Evolutionary conservation across 164 flowering plant species (phyloP).

Genomic region (Dillenia turbinata): DNA sequence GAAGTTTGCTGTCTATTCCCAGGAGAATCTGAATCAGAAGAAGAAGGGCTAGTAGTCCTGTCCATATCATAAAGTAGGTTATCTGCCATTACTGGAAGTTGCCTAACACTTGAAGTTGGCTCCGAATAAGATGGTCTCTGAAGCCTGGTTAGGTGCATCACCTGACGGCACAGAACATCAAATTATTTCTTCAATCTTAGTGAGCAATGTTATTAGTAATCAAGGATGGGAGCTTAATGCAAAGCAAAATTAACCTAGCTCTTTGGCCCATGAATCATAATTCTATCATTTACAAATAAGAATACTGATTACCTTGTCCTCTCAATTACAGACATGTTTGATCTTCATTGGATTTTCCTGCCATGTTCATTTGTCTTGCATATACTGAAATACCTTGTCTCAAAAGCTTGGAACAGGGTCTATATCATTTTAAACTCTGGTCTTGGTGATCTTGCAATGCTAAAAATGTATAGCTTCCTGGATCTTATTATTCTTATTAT

Average conservation of each 20-base stretch:
- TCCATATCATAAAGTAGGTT: slow-evolving; percentile 85
- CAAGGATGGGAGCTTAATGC: neutral
- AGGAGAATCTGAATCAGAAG: slow-evolving; percentile 76
- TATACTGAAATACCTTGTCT: too few species aligned
- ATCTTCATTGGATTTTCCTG: too few species aligned
- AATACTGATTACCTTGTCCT: too few species aligned
- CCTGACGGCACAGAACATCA: slow-evolving; percentile 25
- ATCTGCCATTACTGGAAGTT: slow-evolving; percentile 53
- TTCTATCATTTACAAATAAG: too few species aligned
- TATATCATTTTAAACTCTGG: too few species aligned
- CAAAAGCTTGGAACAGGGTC: too few species aligned
- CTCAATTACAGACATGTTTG: too few species aligned
- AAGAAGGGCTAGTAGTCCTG: slow-evolving; percentile 62
- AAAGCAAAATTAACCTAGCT: neutral
- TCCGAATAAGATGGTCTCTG: slow-evolving; percentile 52
- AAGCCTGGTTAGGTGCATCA: slow-evolving; percentile 55
- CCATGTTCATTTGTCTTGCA: too few species aligned
- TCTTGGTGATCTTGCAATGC: too few species aligned
- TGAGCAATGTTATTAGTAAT: neutral
- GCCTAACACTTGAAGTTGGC: slow-evolving; percentile 17
- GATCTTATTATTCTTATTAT: too few species aligned
- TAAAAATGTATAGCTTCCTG: too few species aligned
- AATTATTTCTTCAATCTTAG: neutral
- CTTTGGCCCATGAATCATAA: too few species aligned
- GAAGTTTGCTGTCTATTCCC: slow-evolving; percentile 13